phyloP scores from a whole-genome alignment of 768 basidiomycete species.

The Russula sp. region DNA sequence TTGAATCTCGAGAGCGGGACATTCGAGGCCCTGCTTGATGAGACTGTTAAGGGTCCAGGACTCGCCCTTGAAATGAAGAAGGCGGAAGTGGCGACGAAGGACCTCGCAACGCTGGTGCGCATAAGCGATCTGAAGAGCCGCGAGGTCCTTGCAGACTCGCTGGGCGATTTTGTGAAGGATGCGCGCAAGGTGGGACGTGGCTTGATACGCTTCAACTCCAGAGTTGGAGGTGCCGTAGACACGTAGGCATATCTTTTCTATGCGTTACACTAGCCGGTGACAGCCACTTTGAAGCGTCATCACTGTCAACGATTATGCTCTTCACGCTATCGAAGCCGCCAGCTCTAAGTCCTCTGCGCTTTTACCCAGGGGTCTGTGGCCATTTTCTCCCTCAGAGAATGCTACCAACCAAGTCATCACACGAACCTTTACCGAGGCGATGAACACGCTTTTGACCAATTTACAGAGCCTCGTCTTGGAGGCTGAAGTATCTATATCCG shows the following conservation, averaged over 20 bases:
- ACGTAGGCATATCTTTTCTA: conserved; percentile 38
- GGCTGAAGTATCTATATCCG: conserved; percentile 49
- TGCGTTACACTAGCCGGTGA: background rate
- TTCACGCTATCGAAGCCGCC: conserved; percentile 46
- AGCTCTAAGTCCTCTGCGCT: conserved; percentile 28
- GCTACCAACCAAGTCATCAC: conserved; percentile 41
- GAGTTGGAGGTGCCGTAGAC: conserved; percentile 69
- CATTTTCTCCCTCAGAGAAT: conserved; percentile 31
- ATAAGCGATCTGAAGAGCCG: conserved; percentile 58
- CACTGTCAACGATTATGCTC: conserved; percentile 67
- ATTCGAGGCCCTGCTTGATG: conserved; percentile 58
- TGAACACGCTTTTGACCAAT: conserved; percentile 49
- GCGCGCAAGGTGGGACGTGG: conserved; percentile 56
- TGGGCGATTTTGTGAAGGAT: conserved; percentile 51
- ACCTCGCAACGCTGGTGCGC: conserved; percentile 57
- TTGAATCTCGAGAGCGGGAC: conserved; percentile 53
- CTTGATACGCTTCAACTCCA: conserved; percentile 57
- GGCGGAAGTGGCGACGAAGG: conserved; percentile 69
- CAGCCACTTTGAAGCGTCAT: conserved; percentile 44
- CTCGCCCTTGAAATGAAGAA: conserved; percentile 66
- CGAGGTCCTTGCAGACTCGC: conserved; percentile 47
- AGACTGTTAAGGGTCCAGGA: conserved; percentile 50
- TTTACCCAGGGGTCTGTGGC: conserved; percentile 27
- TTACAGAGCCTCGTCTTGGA: conserved; percentile 57
- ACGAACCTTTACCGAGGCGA: conserved; percentile 54